Evolutionary conservation across 768 basidiomycete species (phyloP), one percentile per base, ranked within the genome.

Genomic region (Inosperma sp.): DNA sequence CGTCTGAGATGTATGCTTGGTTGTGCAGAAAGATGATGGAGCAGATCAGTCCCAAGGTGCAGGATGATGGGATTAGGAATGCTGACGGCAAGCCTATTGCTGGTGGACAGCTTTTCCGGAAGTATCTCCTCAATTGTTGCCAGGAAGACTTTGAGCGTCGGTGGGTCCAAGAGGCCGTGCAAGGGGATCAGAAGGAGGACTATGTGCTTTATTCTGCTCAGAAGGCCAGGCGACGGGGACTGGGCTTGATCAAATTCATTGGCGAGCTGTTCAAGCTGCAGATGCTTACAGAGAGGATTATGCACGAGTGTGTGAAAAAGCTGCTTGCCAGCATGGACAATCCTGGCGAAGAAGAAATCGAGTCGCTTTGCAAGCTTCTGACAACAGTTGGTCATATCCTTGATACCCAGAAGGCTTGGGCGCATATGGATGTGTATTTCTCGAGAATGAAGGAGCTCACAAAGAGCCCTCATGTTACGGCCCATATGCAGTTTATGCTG

Each of bases 61-160:
- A 86, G 58, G 94, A 97, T 63, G 89, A 93, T 52, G 83, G 85
- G 8, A 88, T 95, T 71, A 82, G 77, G 72, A 84, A 82, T 56
- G 35, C 72, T 10, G 90, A 93, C 55, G 91, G 89, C 62, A 86
- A 87, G 64, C 88, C 88, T 13, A 87, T 95, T 53, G 77, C 86
- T 34, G 94, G 95, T 58, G 94, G 94, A 40, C 84, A 88, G 53
- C 79, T 98, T 30, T 98, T 99, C 86, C 79, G 93, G 54, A 95
- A 95, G 72, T 97, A 96, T 71, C 79, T 99, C n/a, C 79, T 98
- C 49, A 95, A 95, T 64, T 82, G 93, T 36, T 98, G 95, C 71
- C 94, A 96, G 65, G 91, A 96, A 64, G 94, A 97, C 71, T 97
- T 98, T 68, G 95, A 98, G 74, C 82, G 85, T 54, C 93, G 93